Base-by-base conservation (phyloP, 169 alveolate species). In the Plasmodium vinckei region DNA sequence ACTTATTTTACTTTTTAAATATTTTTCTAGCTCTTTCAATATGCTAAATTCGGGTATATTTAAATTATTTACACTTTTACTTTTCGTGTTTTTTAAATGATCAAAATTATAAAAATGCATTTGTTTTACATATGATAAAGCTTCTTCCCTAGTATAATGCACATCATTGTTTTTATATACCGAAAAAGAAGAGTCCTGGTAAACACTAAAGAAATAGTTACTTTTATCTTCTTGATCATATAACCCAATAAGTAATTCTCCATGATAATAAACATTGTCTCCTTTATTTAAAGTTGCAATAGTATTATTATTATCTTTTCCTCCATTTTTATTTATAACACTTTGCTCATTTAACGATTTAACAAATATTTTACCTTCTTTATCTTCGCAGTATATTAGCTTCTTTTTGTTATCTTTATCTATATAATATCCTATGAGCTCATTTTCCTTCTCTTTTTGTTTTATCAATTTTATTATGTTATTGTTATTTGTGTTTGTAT, bases 121-220 rank as follows among this genome's bases (percentile, higher is more conserved):
- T n/a, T 82, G 90, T 44, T 82, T 72, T 13, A 82, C 49, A 67
- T 82, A 82, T 39, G 82, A 56, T 67, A 82, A 71, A 3, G 84
- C 67, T 67, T 82, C 90, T 19, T 82, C 90, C 21, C 90, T 82
- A 1, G 90, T 39, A 39, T 67, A 82, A 42, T 46, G 49, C 17
- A 67, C 84, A 59, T 82, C 63, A 25, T 67, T 70, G 23, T 67
- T 42, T 13, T 67, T 82, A 67, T 82, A 82, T 42, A 67, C 90
- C 33, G 84, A 67, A 23, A 82, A 61, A 5, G 90, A 51, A n/a
- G 82, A 42, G 56, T 82, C 90, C 54, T 49, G 67, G 49, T 82
- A 82, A 19, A 82, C 71, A 67, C 90, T 82, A 82, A 82, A 82
- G 33, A 44, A 82, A 60, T 82, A 82, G 51, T 67, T 67, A 5